Evolutionary conservation across 2,329 filamentous ascomycete species (phyloP).

Genomic region (Exutisphaerella laricina): DNA sequence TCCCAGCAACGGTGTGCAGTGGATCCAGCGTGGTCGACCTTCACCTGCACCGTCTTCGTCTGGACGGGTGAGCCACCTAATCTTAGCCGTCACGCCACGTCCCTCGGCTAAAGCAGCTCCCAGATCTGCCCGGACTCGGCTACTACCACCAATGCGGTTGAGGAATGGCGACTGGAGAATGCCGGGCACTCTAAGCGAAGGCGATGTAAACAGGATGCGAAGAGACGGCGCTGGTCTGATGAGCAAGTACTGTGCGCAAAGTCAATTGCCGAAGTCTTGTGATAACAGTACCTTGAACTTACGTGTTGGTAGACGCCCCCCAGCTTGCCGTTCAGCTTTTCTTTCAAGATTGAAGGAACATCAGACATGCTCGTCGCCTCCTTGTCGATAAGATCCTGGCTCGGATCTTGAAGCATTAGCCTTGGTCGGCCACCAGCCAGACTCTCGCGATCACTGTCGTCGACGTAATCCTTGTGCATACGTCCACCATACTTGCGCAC

Average conservation of each 20-base stretch:
- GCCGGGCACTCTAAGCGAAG: slow-evolving; percentile 45
- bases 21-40: slow-evolving; percentile 66
- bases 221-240: slow-evolving; percentile 45
- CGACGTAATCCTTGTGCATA: slow-evolving; percentile 53
- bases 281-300: slow-evolving; percentile 25
- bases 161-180: slow-evolving; percentile 47
- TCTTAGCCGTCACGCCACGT: slow-evolving; percentile 66
- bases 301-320: slow-evolving; percentile 55
- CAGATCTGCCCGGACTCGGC: slow-evolving; percentile 50
- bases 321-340: slow-evolving; percentile 38
- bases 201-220: slow-evolving; percentile 47
- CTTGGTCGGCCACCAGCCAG: slow-evolving; percentile 37
- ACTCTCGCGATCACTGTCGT: slow-evolving; percentile 44
- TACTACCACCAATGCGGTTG: slow-evolving; percentile 46
- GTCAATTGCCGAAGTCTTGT: neutral
- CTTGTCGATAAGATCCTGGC: slow-evolving; percentile 28
- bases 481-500: slow-evolving; percentile 59
- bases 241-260: slow-evolving; percentile 40
- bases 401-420: slow-evolving; percentile 46
- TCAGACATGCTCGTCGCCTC: slow-evolving; percentile 15
- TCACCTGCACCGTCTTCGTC: slow-evolving; percentile 40
- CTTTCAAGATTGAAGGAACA: slow-evolving; percentile 13
- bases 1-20: slow-evolving; percentile 67
- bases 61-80: slow-evolving; percentile 59
- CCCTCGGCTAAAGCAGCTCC: slow-evolving; percentile 60